Evolutionary conservation across 371 early-diverging fungal genomes (phyloP).

Genomic region (Mortierella polycephala): DNA sequence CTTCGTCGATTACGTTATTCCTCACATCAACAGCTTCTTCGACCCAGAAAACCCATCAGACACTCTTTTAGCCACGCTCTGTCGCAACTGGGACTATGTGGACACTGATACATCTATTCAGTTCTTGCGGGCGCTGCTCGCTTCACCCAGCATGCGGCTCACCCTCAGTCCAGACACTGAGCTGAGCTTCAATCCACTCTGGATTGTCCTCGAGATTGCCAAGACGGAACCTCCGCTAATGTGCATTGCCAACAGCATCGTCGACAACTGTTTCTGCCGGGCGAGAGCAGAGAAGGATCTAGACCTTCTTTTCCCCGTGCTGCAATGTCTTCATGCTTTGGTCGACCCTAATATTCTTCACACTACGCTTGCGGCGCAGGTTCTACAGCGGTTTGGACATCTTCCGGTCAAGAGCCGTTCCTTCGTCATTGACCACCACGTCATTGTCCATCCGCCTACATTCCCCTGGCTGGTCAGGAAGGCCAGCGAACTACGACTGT

Average conservation of each 20-base stretch:
- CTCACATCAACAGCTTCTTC: no score
- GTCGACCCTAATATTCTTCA: neutral
- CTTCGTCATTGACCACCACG: conserved; percentile 3
- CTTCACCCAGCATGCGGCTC: no score
- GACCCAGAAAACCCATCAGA: no score
- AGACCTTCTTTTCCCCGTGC: conserved; percentile 11
- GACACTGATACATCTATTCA: no score
- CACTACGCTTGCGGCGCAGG: neutral
- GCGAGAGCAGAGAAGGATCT: neutral
- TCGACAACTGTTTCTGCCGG: neutral
- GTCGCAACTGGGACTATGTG: no score
- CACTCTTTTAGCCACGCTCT: no score
- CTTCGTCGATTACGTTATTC: no score
- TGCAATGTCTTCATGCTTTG: neutral
- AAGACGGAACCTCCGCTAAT: neutral
- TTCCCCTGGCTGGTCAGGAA: conserved; percentile 7
- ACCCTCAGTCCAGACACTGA: no score
- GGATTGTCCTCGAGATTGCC: no score
- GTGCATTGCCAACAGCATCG: neutral
- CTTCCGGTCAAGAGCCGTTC: conserved; percentile 14
- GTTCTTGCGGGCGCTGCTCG: no score
- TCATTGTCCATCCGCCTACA: neutral
- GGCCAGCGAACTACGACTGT: neutral
- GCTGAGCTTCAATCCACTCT: no score
- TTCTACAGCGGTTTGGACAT: conserved; percentile 6